Base-by-base conservation (phyloP, 176 grass and related monocot species). In the Oryza australiensis region DNA sequence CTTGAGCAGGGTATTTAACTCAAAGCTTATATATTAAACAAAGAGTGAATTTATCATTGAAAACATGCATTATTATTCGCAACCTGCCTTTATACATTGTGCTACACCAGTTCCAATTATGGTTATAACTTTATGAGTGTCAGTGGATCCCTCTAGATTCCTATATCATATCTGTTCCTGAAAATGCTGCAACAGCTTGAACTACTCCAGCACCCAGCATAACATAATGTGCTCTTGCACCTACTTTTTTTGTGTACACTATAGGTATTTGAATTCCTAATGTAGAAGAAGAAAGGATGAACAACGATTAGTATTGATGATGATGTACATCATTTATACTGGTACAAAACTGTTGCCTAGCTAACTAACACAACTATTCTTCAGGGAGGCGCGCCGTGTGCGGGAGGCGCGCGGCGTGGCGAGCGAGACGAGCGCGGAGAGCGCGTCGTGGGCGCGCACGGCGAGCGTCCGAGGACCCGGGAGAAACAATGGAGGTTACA, bases 1-100 rank as follows among this genome's bases (percentile, higher is more conserved):
- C 76, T 63, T 98, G 82, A 95, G 76, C 82, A 85, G 90, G 92
- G 95, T 98, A 98, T 32, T 34, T 74, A 66, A 62, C 37, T 75
- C 1, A 27, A 72, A 66, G 1, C 15, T 38, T 29, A 59, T 68
- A 6, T 12, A 55, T 74, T 83, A 62, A 63, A 70, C 45, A 64
- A 29, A 32, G 3, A 16, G 6, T 28, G 2, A 34, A 38, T 71
- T 45, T n/a, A 11, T 64, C 53, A 53, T 45, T 59, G 1, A 57
- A 12, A 59, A 55, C 2, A 0, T 73, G 40, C 12, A 53, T 23
- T 20, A 57, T 20, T 14, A 37, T 74, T 84, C 34, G 38, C 5
- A 68, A 27, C 69, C 27, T 79, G n/a, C 24, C 64, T 77, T 72
- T 12, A 16, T 33, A 7, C 12, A 62, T 79, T 69, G 20, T 48